A percentile compares a stretch with the other conserved stretches of the same genome.
phyloP scores from a whole-genome alignment of 23 red algal species.

The Gracilaria caudata region DNA sequence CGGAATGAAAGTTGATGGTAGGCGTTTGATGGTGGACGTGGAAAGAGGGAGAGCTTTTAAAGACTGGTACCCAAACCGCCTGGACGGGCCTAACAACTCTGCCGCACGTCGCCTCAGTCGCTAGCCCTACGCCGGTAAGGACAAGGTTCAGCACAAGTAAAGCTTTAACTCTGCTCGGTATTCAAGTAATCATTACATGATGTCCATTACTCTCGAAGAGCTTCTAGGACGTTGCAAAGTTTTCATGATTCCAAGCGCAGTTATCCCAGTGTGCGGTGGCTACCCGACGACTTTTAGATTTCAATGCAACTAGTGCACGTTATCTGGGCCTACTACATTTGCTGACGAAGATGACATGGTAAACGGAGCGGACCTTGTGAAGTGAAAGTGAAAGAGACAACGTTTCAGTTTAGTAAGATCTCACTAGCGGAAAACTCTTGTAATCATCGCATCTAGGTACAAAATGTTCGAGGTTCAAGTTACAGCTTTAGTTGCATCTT shows the following conservation, averaged over 20 bases:
- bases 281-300: too few relatives aligned
- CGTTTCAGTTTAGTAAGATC: neutral
- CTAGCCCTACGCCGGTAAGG: neutral
- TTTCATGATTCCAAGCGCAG: too few relatives aligned
- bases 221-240: too few relatives aligned
- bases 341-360: too few relatives aligned
- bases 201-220: too few relatives aligned
- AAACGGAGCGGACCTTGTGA: too few relatives aligned
- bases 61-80: conserved; percentile 74
- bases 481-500: conserved; percentile 24
- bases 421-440: conserved; percentile 13
- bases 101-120: conserved; percentile 5
- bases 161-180: neutral
- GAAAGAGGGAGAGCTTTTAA: conserved; percentile 76
- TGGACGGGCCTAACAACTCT: conserved; percentile 68
- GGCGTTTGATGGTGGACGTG: conserved; percentile 77
- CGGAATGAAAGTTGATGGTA: conserved; percentile 76
- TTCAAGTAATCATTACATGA: too few relatives aligned
- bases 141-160: neutral
- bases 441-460: neutral
- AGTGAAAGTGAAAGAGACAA: neutral
- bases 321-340: too few relatives aligned
- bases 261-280: too few relatives aligned
- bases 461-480: conserved; percentile 24
- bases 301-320: too few relatives aligned